Percentiles rank a stretch among this genome's conserved stretches.
phyloP scores from a whole-genome alignment of 1,284 basidiomycete genomes.

The Neonothopanus nambi region DNA sequence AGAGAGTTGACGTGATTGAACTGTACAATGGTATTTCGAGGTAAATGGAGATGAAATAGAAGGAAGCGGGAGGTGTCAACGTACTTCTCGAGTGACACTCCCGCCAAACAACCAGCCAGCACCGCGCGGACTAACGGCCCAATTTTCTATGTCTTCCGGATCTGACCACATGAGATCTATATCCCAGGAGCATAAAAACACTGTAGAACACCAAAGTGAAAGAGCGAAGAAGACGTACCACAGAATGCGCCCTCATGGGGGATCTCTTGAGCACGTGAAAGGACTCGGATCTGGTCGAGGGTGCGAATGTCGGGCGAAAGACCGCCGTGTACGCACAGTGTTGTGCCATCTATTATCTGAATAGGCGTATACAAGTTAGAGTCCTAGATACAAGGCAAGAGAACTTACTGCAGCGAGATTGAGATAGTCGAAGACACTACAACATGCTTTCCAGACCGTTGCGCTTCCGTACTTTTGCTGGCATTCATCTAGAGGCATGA shows the following conservation, averaged over 20 bases:
- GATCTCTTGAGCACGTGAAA: slow-evolving; percentile 92
- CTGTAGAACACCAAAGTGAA: neutral
- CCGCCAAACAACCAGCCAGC: slow-evolving; percentile 96
- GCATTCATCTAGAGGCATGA: slow-evolving; percentile 76
- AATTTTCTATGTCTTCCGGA: slow-evolving; percentile 93
- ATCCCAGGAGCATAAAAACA: neutral
- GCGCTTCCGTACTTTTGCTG: slow-evolving; percentile 96
- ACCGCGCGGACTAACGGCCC: slow-evolving; percentile 93
- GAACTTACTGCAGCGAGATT: slow-evolving; percentile 86
- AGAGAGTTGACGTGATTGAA: slow-evolving; percentile 93
- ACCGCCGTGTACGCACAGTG: slow-evolving; percentile 91
- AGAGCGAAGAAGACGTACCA: slow-evolving; percentile 51
- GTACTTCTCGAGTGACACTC: slow-evolving; percentile 82
- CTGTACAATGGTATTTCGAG: slow-evolving; percentile 39
- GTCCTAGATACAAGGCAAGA: neutral
- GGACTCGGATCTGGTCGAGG: slow-evolving; percentile 88
- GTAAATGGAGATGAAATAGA: neutral
- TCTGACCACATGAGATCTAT: slow-evolving; percentile 97
- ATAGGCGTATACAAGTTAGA: neutral
- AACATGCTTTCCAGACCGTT: slow-evolving; percentile 94
- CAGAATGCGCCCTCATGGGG: slow-evolving; percentile 98
- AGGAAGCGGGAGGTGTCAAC: slow-evolving; percentile 24
- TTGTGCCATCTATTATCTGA: slow-evolving; percentile 91
- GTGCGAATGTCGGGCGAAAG: slow-evolving; percentile 92
- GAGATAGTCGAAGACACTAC: slow-evolving; percentile 92